Conservation (phyloP, 106 monocot species). For the Platanthera zijinensis region DNA sequence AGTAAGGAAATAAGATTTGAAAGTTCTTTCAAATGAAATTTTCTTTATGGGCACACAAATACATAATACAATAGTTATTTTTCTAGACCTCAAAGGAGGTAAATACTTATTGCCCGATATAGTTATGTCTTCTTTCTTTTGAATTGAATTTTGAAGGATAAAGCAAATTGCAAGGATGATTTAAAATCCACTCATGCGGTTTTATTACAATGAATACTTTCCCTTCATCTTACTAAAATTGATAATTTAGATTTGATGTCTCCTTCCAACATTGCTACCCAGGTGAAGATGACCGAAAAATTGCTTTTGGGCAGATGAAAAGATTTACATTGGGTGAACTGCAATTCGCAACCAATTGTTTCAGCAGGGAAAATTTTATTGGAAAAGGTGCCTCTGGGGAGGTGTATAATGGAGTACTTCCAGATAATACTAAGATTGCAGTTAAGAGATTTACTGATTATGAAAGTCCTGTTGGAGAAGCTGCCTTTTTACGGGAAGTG, state of each 20-base stretch:
- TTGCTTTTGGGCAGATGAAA: conserved; percentile 50
- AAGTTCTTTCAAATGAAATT: no score
- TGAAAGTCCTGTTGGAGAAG: conserved; percentile 46
- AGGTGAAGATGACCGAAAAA: conserved; percentile 40
- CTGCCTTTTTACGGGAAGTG: conserved; percentile 52
- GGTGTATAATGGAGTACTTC: conserved; percentile 48
- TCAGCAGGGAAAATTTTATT: conserved; percentile 49
- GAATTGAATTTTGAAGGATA: neutral
- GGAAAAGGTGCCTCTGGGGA: conserved; percentile 58
- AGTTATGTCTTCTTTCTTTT: neutral
- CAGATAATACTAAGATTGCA: conserved; percentile 40
- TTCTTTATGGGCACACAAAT: no score
- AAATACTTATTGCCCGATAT: no score
- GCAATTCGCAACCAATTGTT: conserved; percentile 47
- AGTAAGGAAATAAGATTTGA: no score
- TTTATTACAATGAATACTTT: neutral
- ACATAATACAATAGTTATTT: no score
- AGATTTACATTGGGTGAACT: conserved; percentile 47
- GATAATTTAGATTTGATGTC: neutral
- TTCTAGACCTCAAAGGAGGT: no score
- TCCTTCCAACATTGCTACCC: neutral
- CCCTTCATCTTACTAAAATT: neutral
- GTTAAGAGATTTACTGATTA: conserved; percentile 44
- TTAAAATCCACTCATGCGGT: neutral
- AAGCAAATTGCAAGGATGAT: neutral